These are phyloP conservation scores for Penicillium palitans DNA, from an alignment of 2,329 filamentous ascomycete species.

Conservation along the genomic window DNA sequence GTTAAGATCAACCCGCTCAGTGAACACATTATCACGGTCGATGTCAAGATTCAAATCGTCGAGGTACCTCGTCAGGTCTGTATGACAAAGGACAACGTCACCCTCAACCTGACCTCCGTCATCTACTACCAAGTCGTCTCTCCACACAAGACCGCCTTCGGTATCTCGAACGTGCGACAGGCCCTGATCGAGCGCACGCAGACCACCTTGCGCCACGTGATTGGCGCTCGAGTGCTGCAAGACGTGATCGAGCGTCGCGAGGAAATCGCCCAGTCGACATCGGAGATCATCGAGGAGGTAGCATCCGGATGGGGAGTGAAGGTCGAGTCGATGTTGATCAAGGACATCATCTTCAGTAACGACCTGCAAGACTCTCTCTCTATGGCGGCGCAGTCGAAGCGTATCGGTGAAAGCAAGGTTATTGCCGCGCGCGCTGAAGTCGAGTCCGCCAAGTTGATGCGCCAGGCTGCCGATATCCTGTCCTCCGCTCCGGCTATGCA, in stretches of 20 bases:
- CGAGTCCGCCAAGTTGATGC: conserved; percentile 80
- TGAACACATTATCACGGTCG: conserved; percentile 84
- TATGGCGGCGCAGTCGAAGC: conserved; percentile 98
- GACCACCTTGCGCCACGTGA: conserved; percentile 94
- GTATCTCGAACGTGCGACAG: conserved; percentile 90
- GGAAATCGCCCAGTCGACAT: conserved; percentile 91
- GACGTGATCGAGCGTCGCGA: conserved; percentile 98
- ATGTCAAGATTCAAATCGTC: conserved; percentile 99
- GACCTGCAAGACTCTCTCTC: conserved; percentile 94
- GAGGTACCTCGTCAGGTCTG: conserved; percentile 93
- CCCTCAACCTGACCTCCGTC: conserved; percentile 86
- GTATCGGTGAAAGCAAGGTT: conserved; percentile 97
- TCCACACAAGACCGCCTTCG: conserved; percentile 95
- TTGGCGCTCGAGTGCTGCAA: conserved; percentile 91
- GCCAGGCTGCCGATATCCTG: conserved; percentile 92
- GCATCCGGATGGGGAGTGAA: conserved; percentile 91
- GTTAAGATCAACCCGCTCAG: conserved; percentile 97
- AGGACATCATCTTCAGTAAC: conserved; percentile 96
- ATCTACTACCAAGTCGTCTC: conserved; percentile 98
- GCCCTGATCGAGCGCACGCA: conserved; percentile 98
- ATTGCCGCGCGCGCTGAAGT: conserved; percentile 96
- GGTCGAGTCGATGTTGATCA: conserved; percentile 98
- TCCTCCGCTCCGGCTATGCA: conserved; percentile 94
- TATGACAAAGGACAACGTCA: conserved; percentile 99
- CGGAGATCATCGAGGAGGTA: conserved; percentile 96